Conservation (phyloP, 1,139 yeast species). For the Suhomyces guaymorum region DNA sequence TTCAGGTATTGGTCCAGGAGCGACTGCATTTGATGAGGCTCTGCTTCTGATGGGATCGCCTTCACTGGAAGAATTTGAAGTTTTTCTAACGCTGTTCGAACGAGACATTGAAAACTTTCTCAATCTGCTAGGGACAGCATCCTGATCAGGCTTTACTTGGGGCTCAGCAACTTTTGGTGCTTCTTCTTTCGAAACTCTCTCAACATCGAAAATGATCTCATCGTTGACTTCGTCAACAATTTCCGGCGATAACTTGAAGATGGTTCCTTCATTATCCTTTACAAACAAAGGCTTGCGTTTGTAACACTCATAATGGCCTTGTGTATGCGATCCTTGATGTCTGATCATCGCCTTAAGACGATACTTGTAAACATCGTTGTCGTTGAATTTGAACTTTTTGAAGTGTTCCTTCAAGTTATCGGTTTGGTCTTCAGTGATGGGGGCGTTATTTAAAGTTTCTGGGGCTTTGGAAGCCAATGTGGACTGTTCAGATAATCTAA, state of each 20-base stretch:
- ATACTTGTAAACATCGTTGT: slow-evolving; percentile 52
- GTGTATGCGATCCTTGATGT: slow-evolving; percentile 86
- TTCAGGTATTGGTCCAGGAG: slow-evolving; percentile 3
- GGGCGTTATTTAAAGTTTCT: slow-evolving; percentile 39
- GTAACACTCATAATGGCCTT: slow-evolving; percentile 88
- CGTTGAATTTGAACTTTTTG: slow-evolving; percentile 44
- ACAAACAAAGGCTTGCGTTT: slow-evolving; percentile 66
- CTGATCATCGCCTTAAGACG: slow-evolving; percentile 70
- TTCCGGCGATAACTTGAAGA: slow-evolving; percentile 50
- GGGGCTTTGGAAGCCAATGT: slow-evolving; percentile 19
- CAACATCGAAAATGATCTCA: slow-evolving; percentile 9
- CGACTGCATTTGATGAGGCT: slow-evolving; percentile 7
- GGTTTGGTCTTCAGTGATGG: slow-evolving; percentile 43
- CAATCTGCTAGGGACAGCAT: slow-evolving; percentile 6
- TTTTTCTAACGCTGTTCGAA: slow-evolving; percentile 8
- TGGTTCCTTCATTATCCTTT: slow-evolving; percentile 49
- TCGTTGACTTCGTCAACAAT: slow-evolving; percentile 32
- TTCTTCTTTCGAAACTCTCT: slow-evolving; percentile 1
- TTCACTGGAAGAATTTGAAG: slow-evolving; percentile 1
- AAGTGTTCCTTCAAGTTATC: slow-evolving; percentile 41
- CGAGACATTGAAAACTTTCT: slow-evolving; percentile 18
- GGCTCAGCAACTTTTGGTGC: not conserved
- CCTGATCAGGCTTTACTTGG: not conserved
- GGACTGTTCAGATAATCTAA: slow-evolving; percentile 19
- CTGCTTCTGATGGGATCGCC: slow-evolving; percentile 5